Evolutionary conservation across 495 filamentous ascomycete genomes (phyloP), one percentile per base, ranked within the genome.

Genomic region (Wilcoxina mikolae): DNA sequence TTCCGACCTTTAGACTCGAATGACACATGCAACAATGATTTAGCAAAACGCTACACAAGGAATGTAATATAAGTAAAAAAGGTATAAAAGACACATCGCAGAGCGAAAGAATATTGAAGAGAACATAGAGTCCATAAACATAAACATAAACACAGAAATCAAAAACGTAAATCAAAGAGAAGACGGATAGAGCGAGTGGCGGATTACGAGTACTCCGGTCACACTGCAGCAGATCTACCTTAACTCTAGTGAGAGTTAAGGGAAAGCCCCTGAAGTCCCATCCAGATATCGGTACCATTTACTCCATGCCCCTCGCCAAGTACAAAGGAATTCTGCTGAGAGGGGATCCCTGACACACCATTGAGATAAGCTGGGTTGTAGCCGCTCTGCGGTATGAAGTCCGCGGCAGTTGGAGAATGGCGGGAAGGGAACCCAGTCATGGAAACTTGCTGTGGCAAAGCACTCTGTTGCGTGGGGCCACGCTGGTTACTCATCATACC

Each of bases 241-340:
- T 25, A 58, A 41, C 17, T n/a, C 38, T 65, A 66, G 59, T 66
- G 63, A 33, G 63, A 66, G 44, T 61, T 58, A 15, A 66, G 51
- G 39, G 63, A 66, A 55, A 66, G 63, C 12, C 63, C 56, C 39
- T 65, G 56, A 10, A 66, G 41, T n/a, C 54, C 55, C 56, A 65
- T 56, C 63, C 63, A 66, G 7, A 60, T 29, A 17, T 53, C 53
- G 55, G 39, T 11, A 28, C 62, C 62, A 15, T 59, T 61, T 11
- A 46, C 24, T 4, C 50, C 24, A 31, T 61, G 56, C 15, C 35
- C 46, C 25, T 59, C 59, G 12, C 55, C 53, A 24, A 38, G 59
- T 18, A 46, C 58, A 33, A 62, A 24, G 9, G 56, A 48, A 26
- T 26, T 52, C 27, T 66, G 62, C 24, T 39, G 58, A 9, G 51